Conservation (phyloP, 495 filamentous ascomycete genomes). For the Penicillium dipodomyicola region DNA sequence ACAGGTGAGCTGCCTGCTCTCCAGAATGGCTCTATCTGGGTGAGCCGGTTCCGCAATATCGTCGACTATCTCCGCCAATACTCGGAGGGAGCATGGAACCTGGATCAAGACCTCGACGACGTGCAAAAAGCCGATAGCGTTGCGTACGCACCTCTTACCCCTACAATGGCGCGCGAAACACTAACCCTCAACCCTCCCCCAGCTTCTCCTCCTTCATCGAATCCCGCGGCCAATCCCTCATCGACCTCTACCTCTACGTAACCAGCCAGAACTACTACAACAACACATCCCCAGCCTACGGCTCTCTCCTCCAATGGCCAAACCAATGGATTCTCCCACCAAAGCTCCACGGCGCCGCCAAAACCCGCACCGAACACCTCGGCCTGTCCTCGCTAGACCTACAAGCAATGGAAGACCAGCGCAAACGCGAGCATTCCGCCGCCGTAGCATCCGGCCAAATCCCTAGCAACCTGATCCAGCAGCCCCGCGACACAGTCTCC, state of each 20-base stretch:
- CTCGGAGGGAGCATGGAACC: constrained; percentile 51
- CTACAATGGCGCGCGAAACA: background rate
- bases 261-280: constrained; percentile 78
- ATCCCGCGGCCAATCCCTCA: constrained; percentile 60
- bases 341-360: constrained; percentile 62
- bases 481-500: constrained; percentile 43
- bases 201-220: constrained; percentile 62
- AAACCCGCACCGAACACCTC: constrained; percentile 68
- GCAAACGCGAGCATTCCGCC: constrained; percentile 43
- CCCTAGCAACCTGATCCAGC: constrained; percentile 41
- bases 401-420: constrained; percentile 48
- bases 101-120: constrained; percentile 49
- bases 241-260: constrained; percentile 83
- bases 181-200: constrained; percentile 3
- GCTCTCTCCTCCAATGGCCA: constrained; percentile 73
- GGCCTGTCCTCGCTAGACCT: constrained; percentile 67
- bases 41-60: constrained; percentile 72
- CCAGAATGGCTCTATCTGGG: constrained; percentile 59
- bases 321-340: constrained; percentile 77
- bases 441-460: constrained; percentile 43
- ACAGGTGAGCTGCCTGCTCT: constrained; percentile 75
- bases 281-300: constrained; percentile 72
- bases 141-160: constrained; percentile 42
- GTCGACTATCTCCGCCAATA: constrained; percentile 62
- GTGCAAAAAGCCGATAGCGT: constrained; percentile 51